phyloP scores from a whole-genome alignment of 208 protist genomes.

The Leishmania lainsoni region DNA sequence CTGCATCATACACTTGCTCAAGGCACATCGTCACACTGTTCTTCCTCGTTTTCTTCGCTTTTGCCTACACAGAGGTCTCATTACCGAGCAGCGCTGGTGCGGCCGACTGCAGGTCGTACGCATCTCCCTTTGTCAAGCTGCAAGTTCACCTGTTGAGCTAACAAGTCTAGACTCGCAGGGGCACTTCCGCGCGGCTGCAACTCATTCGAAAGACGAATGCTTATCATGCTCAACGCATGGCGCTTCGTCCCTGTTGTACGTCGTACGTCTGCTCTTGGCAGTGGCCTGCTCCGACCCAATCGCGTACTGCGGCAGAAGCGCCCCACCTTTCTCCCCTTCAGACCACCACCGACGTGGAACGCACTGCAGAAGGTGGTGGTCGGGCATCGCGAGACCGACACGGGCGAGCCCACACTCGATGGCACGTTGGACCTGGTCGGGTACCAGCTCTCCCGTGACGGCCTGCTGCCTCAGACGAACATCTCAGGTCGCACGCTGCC shows the following conservation, averaged over 20 bases:
- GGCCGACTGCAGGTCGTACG: not conserved
- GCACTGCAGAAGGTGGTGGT: slow-evolving; percentile 74
- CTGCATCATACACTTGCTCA: not conserved
- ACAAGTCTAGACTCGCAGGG: not conserved
- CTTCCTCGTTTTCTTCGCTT: not conserved
- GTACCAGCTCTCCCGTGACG: slow-evolving; percentile 88
- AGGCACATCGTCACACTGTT: not conserved
- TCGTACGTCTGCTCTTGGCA: not conserved
- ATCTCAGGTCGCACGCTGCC: slow-evolving; percentile 35
- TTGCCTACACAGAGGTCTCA: not conserved
- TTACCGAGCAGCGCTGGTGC: not conserved
- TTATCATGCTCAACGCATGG: slow-evolving; percentile 1
- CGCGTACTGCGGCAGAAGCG: slow-evolving; percentile 33
- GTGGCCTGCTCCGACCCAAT: slow-evolving; percentile 25
- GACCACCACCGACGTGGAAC: slow-evolving; percentile 64
- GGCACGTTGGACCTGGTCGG: slow-evolving; percentile 81
- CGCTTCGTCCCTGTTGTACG: not conserved
- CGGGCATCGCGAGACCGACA: slow-evolving; percentile 57
- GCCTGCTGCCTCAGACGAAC: slow-evolving; percentile 61
- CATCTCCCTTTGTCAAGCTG: not conserved
- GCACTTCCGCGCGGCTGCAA: not conserved
- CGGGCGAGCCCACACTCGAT: slow-evolving; percentile 75
- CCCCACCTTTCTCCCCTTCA: slow-evolving; percentile 22
- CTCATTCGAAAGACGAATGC: not conserved
- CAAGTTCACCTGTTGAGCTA: not conserved